Percentiles rank a stretch among this genome's conserved stretches.
These are phyloP conservation scores for Pascua guehoae DNA, from an alignment of 1,284 basidiomycete genomes.

Conservation along the genomic window DNA sequence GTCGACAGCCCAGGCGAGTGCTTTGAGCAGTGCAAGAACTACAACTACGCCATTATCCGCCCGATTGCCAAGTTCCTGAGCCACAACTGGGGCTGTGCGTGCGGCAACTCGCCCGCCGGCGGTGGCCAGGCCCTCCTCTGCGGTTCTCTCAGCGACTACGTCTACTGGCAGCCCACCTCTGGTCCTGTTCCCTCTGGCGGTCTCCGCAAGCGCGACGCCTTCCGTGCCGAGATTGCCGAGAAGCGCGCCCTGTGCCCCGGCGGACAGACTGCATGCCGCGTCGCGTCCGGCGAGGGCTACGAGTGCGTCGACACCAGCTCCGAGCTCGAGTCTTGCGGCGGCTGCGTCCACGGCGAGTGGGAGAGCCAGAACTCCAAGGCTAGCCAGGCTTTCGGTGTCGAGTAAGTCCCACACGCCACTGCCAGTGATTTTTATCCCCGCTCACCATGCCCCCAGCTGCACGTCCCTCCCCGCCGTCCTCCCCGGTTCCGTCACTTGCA, in stretches of 20 bases:
- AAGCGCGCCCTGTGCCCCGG: too few relatives aligned
- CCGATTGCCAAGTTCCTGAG: background rate
- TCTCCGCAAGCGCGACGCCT: background rate
- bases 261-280: too few relatives aligned
- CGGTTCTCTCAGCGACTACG: background rate
- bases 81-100: background rate
- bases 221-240: too few relatives aligned
- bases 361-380: background rate
- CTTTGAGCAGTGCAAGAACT: background rate
- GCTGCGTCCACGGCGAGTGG: constrained; percentile 1
- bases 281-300: background rate
- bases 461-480: background rate
- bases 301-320: constrained; percentile 7
- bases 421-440: too few relatives aligned
- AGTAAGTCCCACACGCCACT: constrained; percentile 1
- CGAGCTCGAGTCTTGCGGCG: constrained; percentile 9
- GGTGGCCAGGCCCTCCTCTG: background rate
- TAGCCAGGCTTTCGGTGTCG: background rate
- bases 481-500: constrained; percentile 1
- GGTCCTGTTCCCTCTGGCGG: constrained; percentile 1
- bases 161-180: background rate
- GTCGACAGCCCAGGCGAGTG: background rate
- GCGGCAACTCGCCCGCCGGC: background rate
- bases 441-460: background rate
- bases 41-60: background rate